Base-by-base conservation (phyloP, 108 stramenopile species). In the Pseudonitzschia multistriata region DNA sequence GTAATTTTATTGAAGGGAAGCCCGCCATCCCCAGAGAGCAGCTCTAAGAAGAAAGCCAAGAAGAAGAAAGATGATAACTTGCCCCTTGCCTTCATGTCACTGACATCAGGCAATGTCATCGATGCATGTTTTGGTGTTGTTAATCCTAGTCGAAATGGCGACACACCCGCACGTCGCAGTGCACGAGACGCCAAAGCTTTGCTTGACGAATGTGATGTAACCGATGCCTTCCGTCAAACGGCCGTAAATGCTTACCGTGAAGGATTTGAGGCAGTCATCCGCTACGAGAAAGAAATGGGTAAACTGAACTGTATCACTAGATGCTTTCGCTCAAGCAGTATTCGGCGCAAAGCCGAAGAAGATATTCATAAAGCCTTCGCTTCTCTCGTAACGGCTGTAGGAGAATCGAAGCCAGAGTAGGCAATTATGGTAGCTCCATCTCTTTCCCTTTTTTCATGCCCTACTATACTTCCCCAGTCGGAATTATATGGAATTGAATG, bases 51-150 rank as follows among this genome's bases (percentile, higher is more conserved):
- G 31, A 57, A 11, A 17, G 36, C 25, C 37, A 60, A 70, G 25
- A 57, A 60, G 42, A 53, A 59, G 25, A 36, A 68, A 52, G 70
- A 71, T 25, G 14, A 33, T 8, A 49, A 59, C 29, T 29, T 35
- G 40, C 5, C 69, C 24, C 68, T 83, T 2, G 80, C 77, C 14
- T 87, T 87, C 57, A 62, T 74, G 66, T 68, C 83, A 35, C 45
- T 87, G 40, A 81, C 78, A 35, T 81, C 83, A n/a, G 83, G 86
- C 37, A 87, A 87, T 52, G 82, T 87, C 4, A 29, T 87, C 28
- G 86, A 87, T 66, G 79, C 83, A 13, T 83, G 82, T 59, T 83
- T 87, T 71, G 86, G 86, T 24, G 76, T 82, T 4, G 22, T 37
- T 14, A 42, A 35, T 52, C 55, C 74, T 3, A 47, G 8, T 49